Base-by-base conservation (phyloP, 1,284 basidiomycete species). In the Rhodotorula mucilaginosa region DNA sequence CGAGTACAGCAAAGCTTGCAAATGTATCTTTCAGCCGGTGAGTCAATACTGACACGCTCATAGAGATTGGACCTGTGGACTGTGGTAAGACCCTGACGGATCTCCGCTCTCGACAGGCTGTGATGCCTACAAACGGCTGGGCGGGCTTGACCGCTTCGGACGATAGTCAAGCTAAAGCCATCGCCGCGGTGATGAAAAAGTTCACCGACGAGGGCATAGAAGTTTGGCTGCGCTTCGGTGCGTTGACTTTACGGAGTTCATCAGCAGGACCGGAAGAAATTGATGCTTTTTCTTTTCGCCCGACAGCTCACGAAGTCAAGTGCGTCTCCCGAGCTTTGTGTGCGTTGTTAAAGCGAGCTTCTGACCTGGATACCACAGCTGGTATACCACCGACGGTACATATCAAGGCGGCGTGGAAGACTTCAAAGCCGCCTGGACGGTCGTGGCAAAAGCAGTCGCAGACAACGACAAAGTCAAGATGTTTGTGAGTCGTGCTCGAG, bases 181-280 rank as follows among this genome's bases (percentile, higher is more conserved):
- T 81, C 26, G 78, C 78, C 51, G 74, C 77, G 1, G 81, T 81
- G 21, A 80, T 82, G 79, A 82, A 82, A 73, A 65, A 78, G 61
- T 81, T 81, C 71, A 81, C 80, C 52, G 81, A 81, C 67, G 73
- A 79, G 46, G 81, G 81, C 13, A 78, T 82, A 49, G 79, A 80
- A 52, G 81, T 82, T 21, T 78, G 80, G 64, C 68, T 82, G 10
- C 75, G 81, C 2, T 81, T 82, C 39, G 81, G 75, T 16, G 79
- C 80, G 71, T 78, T 61, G 57, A 51, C 46, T 58, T 49, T 48
- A 44, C 26, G 16, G 19, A 19, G 19, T 16, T 44, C 16, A 23
- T 2, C 31, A 44, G 15, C 23, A 18, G 31, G 13, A 4, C 23
- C 19, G 34, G 34, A 34, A 31, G 18, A n/a, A 39, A 8, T 29